Percentiles rank a stretch among this genome's conserved stretches.
These are phyloP conservation scores for Ocimum tenuiflorum DNA, from an alignment of 257 asterid genomes.

Conservation along the genomic window DNA sequence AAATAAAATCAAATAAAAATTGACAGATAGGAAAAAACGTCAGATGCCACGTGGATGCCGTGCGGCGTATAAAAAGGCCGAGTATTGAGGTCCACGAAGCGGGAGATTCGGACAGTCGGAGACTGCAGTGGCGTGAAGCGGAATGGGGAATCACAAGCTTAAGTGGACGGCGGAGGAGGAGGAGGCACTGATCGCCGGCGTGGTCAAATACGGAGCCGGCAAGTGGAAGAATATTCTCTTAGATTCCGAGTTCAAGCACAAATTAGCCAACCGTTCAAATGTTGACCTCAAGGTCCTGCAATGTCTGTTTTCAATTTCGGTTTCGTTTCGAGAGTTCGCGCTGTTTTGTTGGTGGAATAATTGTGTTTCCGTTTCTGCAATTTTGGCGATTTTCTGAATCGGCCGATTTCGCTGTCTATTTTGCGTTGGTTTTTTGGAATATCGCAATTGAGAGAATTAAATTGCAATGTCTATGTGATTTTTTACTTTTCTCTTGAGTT, in stretches of 20 bases:
- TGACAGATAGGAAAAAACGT: too few relatives aligned
- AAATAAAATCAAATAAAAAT: too few relatives aligned
- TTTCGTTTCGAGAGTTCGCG: neutral
- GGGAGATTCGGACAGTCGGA: conserved; percentile 8
- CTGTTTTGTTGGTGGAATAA: neutral
- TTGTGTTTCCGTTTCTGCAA: neutral
- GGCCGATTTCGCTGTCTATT: neutral
- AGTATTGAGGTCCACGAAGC: conserved; percentile 11
- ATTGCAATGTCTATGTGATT: neutral
- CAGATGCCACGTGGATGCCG: conserved; percentile 3
- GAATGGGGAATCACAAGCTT: conserved; percentile 54
- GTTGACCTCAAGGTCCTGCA: conserved; percentile 62
- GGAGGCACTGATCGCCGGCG: conserved; percentile 51
- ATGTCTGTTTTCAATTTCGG: neutral
- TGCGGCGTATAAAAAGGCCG: neutral
- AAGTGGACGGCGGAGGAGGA: conserved; percentile 59
- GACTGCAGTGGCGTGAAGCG: neutral
- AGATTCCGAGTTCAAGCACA: conserved; percentile 35
- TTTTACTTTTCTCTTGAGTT: neutral
- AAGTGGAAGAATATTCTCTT: conserved; percentile 48
- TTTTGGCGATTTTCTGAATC: neutral
- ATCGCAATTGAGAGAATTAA: neutral
- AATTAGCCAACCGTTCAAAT: conserved; percentile 43
- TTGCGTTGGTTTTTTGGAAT: neutral
- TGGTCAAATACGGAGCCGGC: conserved; percentile 48